A percentile compares a stretch with the other conserved stretches of the same genome.
phyloP scores from a whole-genome alignment of 441 rosid genomes.

The Jatropha podagrica region DNA sequence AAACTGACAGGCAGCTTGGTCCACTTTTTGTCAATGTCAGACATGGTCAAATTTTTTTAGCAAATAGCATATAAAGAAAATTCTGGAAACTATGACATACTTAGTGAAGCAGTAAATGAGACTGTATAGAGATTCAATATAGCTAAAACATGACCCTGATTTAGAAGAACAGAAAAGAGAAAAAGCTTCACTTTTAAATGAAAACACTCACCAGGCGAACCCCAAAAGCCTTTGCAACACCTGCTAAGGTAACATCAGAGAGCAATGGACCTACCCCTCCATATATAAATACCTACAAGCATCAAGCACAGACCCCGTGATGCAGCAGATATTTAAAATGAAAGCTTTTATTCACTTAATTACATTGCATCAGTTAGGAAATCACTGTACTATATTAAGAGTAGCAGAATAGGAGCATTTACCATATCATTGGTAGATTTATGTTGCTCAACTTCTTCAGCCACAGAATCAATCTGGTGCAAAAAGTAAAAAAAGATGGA shows the following conservation, averaged over 20 bases:
- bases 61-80: neutral
- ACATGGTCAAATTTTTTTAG: neutral
- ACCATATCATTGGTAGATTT: conserved; percentile 83
- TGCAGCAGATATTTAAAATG: conserved; percentile 4
- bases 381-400: conserved; percentile 1
- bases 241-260: conserved; percentile 88
- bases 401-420: conserved; percentile 21
- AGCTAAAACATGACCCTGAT: neutral
- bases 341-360: neutral
- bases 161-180: neutral
- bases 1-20: neutral
- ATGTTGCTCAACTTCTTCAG: conserved; percentile 86
- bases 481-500: conserved; percentile 24
- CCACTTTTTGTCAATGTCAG: neutral
- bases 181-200: neutral
- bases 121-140: neutral
- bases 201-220: conserved; percentile 76
- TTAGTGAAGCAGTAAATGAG: neutral
- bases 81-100: conserved; percentile 4
- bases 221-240: conserved; percentile 98
- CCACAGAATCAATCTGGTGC: conserved; percentile 88
- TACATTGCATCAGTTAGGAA: neutral
- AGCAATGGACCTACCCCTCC: conserved; percentile 98
- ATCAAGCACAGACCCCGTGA: conserved; percentile 14
- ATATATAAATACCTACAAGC: conserved; percentile 69